Base-by-base conservation (phyloP, 2,329 filamentous ascomycete species). In the Amesomyces nigricolor region DNA sequence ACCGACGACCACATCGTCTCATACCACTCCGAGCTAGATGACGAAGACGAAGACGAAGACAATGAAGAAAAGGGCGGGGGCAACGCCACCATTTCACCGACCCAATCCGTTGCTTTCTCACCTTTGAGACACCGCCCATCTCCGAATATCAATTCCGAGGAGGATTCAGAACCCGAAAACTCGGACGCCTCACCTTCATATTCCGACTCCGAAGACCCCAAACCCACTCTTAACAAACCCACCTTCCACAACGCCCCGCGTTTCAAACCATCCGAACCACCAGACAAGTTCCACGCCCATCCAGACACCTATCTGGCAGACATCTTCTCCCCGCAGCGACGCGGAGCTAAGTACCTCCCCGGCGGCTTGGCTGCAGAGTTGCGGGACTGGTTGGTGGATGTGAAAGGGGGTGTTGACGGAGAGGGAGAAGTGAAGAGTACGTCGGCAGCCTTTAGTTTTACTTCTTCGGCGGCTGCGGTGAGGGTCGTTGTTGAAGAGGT, bases 361-460 rank as follows among this genome's bases (percentile, higher is more conserved):
- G 72, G 72, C 13, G 73, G 74, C 0, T 66, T 76, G 11, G 74
- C 74, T 3, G 68, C 72, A 2, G 70, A 72, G 54, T 62, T 76
- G 8, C 69, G 73, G 6, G 70, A 73, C 64, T 77, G 74, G 74
- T 68, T 77, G 32, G 68, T 76, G 39, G 72, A 73, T 47, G 68
- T 73, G 40, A 74, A 75, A 57, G 67, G 69, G 1, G 64, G 62
- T 16, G 54, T 46, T 6, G 56, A 58, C n/a, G 14, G 59, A 59
- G 14, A 62, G 63, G 19, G 59, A 57, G 11, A 65, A 11, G 58
- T 61, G 5, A 19, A 43, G 29, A n/a, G 42, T 1, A 29, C 51
- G 8, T 53, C 14, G 53, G 48, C 14, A 48, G 53, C n/a, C 50
- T 48, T 48, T 14, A 51, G 51, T 2, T 32, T 53, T 10, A 5